Evolutionary conservation across 805 yeast genomes (phyloP).

Genomic region (Kuraishia piskuri): DNA sequence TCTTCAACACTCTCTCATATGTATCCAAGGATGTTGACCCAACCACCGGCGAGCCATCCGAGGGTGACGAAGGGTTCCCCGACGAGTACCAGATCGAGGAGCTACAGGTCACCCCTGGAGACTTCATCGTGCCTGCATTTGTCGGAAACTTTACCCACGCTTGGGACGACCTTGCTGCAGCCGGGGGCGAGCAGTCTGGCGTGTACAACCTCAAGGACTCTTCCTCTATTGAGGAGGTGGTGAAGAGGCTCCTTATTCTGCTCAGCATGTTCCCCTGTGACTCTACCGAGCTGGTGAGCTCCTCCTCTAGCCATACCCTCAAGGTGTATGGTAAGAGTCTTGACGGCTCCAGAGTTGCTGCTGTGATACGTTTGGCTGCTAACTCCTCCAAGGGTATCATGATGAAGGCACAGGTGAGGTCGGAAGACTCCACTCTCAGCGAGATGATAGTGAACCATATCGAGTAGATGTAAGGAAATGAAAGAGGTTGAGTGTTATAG

Average conservation of each 20-base stretch:
- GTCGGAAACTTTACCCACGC: slow-evolving; percentile 65
- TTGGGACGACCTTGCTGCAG: slow-evolving; percentile 58
- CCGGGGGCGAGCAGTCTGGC: slow-evolving; percentile 41
- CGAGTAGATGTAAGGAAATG: slow-evolving; percentile 15
- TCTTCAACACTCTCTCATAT: slow-evolving; percentile 64
- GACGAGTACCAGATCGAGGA: slow-evolving; percentile 92
- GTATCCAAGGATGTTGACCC: slow-evolving; percentile 75
- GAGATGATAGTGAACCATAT: slow-evolving; percentile 43
- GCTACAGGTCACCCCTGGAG: slow-evolving; percentile 68
- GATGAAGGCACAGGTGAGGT: slow-evolving; percentile 52
- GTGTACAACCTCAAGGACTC: slow-evolving; percentile 57
- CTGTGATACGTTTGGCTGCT: slow-evolving; percentile 37
- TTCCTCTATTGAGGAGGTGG: slow-evolving; percentile 44
- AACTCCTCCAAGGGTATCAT: slow-evolving; percentile 38
- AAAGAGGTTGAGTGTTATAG: neutral
- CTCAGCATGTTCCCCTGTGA: slow-evolving; percentile 70
- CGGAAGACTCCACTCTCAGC: slow-evolving; percentile 41
- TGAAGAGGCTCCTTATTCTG: slow-evolving; percentile 38
- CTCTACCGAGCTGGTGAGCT: slow-evolving; percentile 56
- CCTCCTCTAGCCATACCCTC: slow-evolving; percentile 55
- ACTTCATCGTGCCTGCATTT: slow-evolving; percentile 70
- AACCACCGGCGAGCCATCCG: slow-evolving; percentile 55
- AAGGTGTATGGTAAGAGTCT: slow-evolving; percentile 78
- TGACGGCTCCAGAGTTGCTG: slow-evolving; percentile 45
- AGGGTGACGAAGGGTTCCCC: slow-evolving; percentile 75